Base-by-base conservation (phyloP, 2,329 filamentous ascomycete genomes). In the Penicillium sclerotiorum region DNA sequence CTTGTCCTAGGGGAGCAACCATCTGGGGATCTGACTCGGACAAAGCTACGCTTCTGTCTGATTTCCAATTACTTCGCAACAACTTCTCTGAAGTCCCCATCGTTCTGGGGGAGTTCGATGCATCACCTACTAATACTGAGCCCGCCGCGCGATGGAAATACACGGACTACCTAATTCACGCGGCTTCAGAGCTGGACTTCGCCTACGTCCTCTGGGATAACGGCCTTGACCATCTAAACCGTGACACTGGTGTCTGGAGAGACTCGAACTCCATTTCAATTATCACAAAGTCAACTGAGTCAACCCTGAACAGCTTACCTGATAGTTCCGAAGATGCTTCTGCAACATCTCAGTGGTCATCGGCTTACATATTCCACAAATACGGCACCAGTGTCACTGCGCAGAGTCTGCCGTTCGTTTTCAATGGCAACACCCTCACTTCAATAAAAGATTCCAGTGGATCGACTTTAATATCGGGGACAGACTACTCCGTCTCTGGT, bases 171-270 rank as follows among this genome's bases (percentile, higher is more conserved):
- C 71, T 85, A 45, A 64, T 78, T 17, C 74, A 75, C 22, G 77
- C 73, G 0, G 77, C 78, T 0, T 71, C 67, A 1, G 73, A 76
- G 38, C 78, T 81, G 56, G 72, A 77, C 52, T 80, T 79, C 7
- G 66, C 77, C 1, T 73, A 76, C 3, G 69, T 84, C 1, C 62
- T 85, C 5, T 85, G 82, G 82, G 82, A 85, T 59, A 85, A 84
- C 50, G 81, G 82, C 0, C 61, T 72, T 2, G 81, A 84, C 56
- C 77, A 81, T 33, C 70, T 83, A 9, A 71, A 84, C 56, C 77
- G 82, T 30, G 66, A 66, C 2, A 69, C 74, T 0, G 72, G 74
- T 38, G 57, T 60, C 2, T 85, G 80, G 80, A 70, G 77, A 15
- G 82, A 85, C 52, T 66, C 71, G 0, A 73, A 77, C 0, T 73